phyloP scores from a whole-genome alignment of 106 monocot species.

The Dendrobium officinale region DNA sequence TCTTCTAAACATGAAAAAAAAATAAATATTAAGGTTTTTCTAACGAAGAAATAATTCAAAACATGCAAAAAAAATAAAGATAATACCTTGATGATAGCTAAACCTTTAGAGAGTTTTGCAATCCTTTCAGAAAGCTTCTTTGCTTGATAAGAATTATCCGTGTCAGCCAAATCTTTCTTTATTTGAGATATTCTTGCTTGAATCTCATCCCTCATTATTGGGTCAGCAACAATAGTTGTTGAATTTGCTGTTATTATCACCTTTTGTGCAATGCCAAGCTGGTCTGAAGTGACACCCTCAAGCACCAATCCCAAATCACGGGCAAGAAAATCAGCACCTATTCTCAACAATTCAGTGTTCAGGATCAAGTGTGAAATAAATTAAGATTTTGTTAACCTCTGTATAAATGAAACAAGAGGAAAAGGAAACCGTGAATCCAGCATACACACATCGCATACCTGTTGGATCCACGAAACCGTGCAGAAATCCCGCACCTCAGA shows the following conservation, averaged over 20 bases:
- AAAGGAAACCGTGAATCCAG: too few species aligned
- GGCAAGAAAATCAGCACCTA: constrained; percentile 97
- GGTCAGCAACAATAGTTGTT: constrained; percentile 87
- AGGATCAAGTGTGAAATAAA: background rate
- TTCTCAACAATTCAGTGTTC: constrained; percentile 5
- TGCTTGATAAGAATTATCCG: constrained; percentile 53
- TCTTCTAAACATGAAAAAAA: background rate
- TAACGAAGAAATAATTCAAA: background rate
- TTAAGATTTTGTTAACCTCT: too few species aligned
- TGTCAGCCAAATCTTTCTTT: constrained; percentile 79
- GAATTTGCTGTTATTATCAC: constrained; percentile 76
- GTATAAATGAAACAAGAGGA: too few species aligned
- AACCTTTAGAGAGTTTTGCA: constrained; percentile 85
- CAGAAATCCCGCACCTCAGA: too few species aligned
- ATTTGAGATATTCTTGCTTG: constrained; percentile 91
- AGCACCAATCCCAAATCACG: constrained; percentile 77
- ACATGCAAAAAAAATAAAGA: background rate
- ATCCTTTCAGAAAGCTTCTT: constrained; percentile 83
- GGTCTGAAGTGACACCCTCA: constrained; percentile 74
- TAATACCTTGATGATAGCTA: constrained; percentile 87
- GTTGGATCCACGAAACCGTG: too few species aligned
- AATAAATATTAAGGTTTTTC: background rate
- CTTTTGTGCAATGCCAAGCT: constrained; percentile 83
- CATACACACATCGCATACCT: too few species aligned
- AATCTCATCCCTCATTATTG: constrained; percentile 75